Evolutionary conservation across 768 basidiomycete genomes (phyloP), one percentile per base, ranked within the genome.

Genomic region (Kwoniella dejecticola): DNA sequence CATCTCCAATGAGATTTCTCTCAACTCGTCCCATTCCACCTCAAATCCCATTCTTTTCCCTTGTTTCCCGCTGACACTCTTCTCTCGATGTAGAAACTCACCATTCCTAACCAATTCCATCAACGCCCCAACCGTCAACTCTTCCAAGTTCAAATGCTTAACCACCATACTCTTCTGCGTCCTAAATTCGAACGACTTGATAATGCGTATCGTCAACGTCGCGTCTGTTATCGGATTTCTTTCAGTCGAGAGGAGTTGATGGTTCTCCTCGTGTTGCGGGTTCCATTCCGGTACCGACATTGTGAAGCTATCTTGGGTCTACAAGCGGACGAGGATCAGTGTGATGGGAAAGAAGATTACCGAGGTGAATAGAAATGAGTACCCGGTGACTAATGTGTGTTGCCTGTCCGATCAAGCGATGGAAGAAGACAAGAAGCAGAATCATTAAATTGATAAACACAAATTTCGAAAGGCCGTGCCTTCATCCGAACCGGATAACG

Each of bases 171-270:
- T 88, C 68, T 88, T 88, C 76, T 91, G 89, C 56, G 93, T 97
- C 57, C 95, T 85, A 79, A 86, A 97, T 74, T 86, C 87, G 77
- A 99, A 95, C 19, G 90, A 92, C 77, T 99, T 99, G 81, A 99
- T 90, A 64, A 97, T 84, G 30, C 95, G 87, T 49, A 98, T 79
- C 6, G 95, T 98, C 59, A 98, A 80, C 4, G 91, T 92, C 21
- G 91, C 91, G 63, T 86, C 83, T 2, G 88, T 87, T 4, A 65
- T 53, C 0, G 76, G 77, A 44, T 69, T 57, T 2, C 59, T 55
- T 29, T 66, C 69, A 4, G 70, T 61, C 4, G 68, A 62, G 17
- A 66, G 65, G n/a, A 54, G 62, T 60, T 67, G 52, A 38, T 63
- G 66, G 19, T 57, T 33, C 29, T 57, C 56, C 8, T 57, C 24